phyloP scores from a whole-genome alignment of 352 stramenopile genomes.

The Phytophthora cryptogea region DNA sequence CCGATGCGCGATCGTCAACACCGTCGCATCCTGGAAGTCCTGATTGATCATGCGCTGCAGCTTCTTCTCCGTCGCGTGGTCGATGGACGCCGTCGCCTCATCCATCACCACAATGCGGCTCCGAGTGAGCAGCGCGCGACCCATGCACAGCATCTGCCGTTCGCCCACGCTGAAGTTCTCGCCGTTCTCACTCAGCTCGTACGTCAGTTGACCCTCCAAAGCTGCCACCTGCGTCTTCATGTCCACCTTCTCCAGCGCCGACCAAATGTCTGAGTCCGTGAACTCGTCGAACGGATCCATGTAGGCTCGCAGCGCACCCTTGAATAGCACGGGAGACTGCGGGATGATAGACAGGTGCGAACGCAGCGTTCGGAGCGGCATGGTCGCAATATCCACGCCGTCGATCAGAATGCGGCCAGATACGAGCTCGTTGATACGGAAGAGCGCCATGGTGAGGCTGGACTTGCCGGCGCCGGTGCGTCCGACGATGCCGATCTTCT shows the following conservation, averaged over 20 bases:
- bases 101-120: constrained; percentile 93
- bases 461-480: constrained; percentile 88
- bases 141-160: constrained; percentile 92
- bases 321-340: constrained; percentile 90
- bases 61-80: constrained; percentile 55
- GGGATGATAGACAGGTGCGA: constrained; percentile 47
- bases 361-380: constrained; percentile 37
- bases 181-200: constrained; percentile 21
- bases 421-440: constrained; percentile 83
- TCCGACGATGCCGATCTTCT: constrained; percentile 88
- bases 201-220: constrained; percentile 26
- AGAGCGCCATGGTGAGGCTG: constrained; percentile 84
- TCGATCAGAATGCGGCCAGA: constrained; percentile 52
- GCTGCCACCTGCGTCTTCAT: constrained; percentile 47
- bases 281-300: constrained; percentile 90
- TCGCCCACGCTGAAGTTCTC: constrained; percentile 67
- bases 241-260: constrained; percentile 75
- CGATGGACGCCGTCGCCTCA: constrained; percentile 88
- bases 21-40: constrained; percentile 88
- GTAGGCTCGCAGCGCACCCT: constrained; percentile 84
- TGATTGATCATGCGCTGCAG: constrained; percentile 32
- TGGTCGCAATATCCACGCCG: constrained; percentile 38
- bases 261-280: constrained; percentile 71
- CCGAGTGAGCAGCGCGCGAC: constrained; percentile 85
- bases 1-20: constrained; percentile 94